Percentiles rank a stretch among this genome's conserved stretches.
Conservation (phyloP, 345 rosid species). For the Hibiscus syriacus region DNA sequence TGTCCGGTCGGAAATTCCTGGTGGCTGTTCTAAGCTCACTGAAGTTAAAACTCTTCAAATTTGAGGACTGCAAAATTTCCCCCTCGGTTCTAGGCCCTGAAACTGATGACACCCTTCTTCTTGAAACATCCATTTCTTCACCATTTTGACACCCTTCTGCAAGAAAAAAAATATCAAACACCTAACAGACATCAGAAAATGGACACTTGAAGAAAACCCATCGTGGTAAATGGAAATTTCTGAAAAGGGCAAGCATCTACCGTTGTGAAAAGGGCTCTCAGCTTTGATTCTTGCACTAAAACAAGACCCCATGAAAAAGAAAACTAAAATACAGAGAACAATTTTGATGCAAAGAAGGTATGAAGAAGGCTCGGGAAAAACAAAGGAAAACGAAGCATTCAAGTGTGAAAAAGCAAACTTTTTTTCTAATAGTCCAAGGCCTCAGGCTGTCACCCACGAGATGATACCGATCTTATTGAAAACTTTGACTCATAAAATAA, state of each 20-base stretch:
- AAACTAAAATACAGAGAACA: slow-evolving; percentile 8
- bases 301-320: slow-evolving; percentile 60
- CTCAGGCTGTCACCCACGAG: slow-evolving; percentile 23
- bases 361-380: slow-evolving; percentile 8
- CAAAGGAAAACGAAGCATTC: background rate
- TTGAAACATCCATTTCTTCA: slow-evolving; percentile 33
- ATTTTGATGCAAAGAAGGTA: background rate
- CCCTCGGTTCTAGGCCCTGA: slow-evolving; percentile 58
- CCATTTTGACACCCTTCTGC: slow-evolving; percentile 23
- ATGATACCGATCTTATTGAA: slow-evolving; percentile 1
- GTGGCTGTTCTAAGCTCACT: slow-evolving; percentile 73
- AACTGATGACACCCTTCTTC: slow-evolving; percentile 30
- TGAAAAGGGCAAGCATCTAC: slow-evolving; percentile 21
- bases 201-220: background rate
- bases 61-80: slow-evolving; percentile 63
- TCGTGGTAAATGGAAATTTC: background rate
- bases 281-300: slow-evolving; percentile 53
- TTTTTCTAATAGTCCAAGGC: background rate
- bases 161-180: background rate
- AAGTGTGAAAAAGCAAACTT: slow-evolving; percentile 28
- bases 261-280: slow-evolving; percentile 32
- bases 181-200: background rate
- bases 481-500: slow-evolving; percentile 26
- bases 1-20: slow-evolving; percentile 85
- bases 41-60: slow-evolving; percentile 60